Evolutionary conservation across 2,329 filamentous ascomycete genomes (phyloP), one percentile per base, ranked within the genome.

Genomic region (Epichloe bromicola): DNA sequence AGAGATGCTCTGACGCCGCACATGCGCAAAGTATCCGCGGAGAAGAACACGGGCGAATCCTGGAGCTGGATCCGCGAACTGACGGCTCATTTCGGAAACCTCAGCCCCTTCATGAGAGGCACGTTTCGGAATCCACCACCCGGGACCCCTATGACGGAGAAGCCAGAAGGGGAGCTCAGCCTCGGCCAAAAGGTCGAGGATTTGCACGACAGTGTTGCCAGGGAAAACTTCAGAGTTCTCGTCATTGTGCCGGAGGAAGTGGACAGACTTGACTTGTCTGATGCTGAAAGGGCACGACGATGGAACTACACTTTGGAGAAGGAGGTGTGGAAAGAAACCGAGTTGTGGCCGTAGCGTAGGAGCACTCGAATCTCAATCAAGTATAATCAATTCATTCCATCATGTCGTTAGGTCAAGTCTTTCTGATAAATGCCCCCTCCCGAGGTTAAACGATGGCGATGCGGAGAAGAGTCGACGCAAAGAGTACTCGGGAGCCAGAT

Each of bases 31-130:
- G 55, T 51, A n/a, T 17, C 8, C 11, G 14, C 11, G 52, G 50
- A 11, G 36, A 4, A 37, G 19, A 8, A 54, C 15, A 54, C 61
- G 1, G 69, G 68, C 15, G 47, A 42, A 23, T 67, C 72, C 1
- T 95, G 89, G 88, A 85, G 78, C 58, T 96, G 88, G 84, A 70
- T 71, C 45, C 83, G 74, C 55, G 89, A 95, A 68, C 67, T 96
- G 38, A 89, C 86, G 48, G 86, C 80, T 46, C 87, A 93, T 65
- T 97, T 96, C 76, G 91, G 88, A 19, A 96, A 96, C 65, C 69
- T 93, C 59, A 84, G 79, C 57, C 91, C 91, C 6, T 71, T 74
- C 1, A 88, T 95, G 82, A 77, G 90, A 64, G 85, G 85, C 10
- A 76, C 79, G 8, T 90, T 89, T 65, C 83, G 80, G 67, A 81